phyloP scores from a whole-genome alignment of 164 flowering plant genomes.

The Sedum album region DNA sequence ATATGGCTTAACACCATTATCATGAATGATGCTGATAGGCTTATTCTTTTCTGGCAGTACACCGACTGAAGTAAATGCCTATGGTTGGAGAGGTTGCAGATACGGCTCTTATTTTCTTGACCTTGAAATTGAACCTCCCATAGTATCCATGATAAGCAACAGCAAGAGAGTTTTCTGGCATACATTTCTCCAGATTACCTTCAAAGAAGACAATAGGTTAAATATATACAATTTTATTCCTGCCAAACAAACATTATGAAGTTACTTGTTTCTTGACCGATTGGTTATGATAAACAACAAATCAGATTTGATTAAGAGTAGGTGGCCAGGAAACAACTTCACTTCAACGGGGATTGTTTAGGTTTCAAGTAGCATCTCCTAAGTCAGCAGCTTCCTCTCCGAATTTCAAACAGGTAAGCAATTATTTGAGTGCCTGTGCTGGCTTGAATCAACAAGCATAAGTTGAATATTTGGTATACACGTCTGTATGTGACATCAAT shows the following conservation, averaged over 20 bases:
- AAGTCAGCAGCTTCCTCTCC: too few species aligned
- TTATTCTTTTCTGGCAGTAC: background rate
- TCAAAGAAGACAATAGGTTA: background rate
- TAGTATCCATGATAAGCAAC: too few species aligned
- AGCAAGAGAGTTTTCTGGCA: background rate
- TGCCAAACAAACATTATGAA: background rate
- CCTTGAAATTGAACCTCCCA: background rate
- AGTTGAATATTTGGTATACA: too few species aligned
- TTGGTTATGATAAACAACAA: background rate
- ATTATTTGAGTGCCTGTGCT: too few species aligned
- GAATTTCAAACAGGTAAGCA: too few species aligned
- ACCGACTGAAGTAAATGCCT: background rate
- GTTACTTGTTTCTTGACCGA: background rate
- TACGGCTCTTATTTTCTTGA: background rate
- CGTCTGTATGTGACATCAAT: too few species aligned
- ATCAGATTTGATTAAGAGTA: background rate
- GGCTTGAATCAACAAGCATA: too few species aligned
- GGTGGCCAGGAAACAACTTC: background rate
- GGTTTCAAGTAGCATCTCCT: background rate
- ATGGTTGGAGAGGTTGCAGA: background rate
- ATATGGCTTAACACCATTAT: background rate
- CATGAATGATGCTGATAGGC: background rate
- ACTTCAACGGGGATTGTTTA: background rate
- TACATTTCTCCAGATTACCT: background rate
- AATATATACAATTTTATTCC: background rate